Conservation (phyloP, 2,329 filamentous ascomycete species). For the Nemania abortiva region DNA sequence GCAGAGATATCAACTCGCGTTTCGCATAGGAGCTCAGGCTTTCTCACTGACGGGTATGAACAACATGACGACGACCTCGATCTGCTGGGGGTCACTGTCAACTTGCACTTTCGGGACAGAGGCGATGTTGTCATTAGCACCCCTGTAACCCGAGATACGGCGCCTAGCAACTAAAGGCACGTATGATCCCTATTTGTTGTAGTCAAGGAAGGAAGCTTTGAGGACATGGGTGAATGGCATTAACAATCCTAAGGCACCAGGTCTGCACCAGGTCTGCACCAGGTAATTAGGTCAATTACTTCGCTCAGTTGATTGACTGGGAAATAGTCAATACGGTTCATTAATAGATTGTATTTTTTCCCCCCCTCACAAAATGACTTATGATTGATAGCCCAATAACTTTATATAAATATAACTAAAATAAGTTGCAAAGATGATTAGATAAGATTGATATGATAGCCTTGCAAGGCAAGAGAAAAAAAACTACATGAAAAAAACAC, state of each 20-base stretch:
- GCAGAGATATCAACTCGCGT: constrained; percentile 52
- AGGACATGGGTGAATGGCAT: not conserved
- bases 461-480: not conserved
- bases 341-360: constrained; percentile 16
- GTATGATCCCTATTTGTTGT: not conserved
- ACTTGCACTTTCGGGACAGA: constrained; percentile 62
- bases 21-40: constrained; percentile 36
- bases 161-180: constrained; percentile 9
- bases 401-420: not conserved
- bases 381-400: no score
- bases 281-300: not conserved
- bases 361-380: not conserved
- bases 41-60: constrained; percentile 41
- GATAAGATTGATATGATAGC: not conserved
- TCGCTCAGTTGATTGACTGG: not conserved
- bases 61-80: constrained; percentile 55
- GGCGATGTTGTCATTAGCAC: constrained; percentile 66
- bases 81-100: constrained; percentile 63
- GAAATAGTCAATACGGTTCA: constrained; percentile 8
- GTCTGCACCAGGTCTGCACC: not conserved
- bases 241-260: not conserved
- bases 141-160: constrained; percentile 52
- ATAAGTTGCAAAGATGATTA: no score
- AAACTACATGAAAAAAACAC: constrained; percentile 23
- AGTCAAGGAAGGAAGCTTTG: not conserved